Base-by-base conservation (phyloP, 2,329 filamentous ascomycete genomes). In the Fusarium mangiferae region DNA sequence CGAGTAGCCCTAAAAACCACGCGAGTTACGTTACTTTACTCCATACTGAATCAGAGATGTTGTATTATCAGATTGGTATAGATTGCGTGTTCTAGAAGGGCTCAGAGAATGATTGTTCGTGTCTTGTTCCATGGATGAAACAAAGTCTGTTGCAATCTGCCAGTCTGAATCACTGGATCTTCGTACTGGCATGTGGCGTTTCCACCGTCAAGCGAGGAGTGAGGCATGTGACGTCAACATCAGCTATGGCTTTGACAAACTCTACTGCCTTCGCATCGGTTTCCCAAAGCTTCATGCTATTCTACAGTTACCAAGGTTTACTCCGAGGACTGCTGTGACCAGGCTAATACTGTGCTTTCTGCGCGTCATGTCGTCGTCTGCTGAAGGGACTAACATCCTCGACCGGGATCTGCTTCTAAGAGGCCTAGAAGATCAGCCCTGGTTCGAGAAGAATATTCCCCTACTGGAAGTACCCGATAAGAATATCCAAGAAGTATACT, bases 401-500 rank as follows among this genome's bases (percentile, higher is more conserved):
- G 26, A 61, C 14, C 55, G 9, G 18, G 7, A 17, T 26, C 4
- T 7, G 28, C 61, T 64, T 3, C 44, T 44, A 0, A n/a, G 35
- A 14, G 36, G 44, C 18, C 14, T 64, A 6, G 55, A 60, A 61
- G 30, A 49, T 12, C 30, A 22, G 1, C 24, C 22, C 17, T 61
- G 61, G 55, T 64, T 64, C 36, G 30, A 60, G n/a, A 60, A 49
- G 20, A 64, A 64, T 17, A 42, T 64, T 18, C 36, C 61, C 1
- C 15, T 60, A 5, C 24, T 64, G 4, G 38, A 64, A 7, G 20
- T 60, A 8, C 61, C 44, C 2, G 24, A 60, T 22, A 60, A 20
- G 11, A n/a, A 36, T 9, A 64, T 44, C 28, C 54, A 61, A 5
- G 44, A 51, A 9, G 44, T 61, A 8, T 64, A 64, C 55, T 61